Conservation (phyloP, 768 basidiomycete genomes). For the Phylloporus sp. region DNA sequence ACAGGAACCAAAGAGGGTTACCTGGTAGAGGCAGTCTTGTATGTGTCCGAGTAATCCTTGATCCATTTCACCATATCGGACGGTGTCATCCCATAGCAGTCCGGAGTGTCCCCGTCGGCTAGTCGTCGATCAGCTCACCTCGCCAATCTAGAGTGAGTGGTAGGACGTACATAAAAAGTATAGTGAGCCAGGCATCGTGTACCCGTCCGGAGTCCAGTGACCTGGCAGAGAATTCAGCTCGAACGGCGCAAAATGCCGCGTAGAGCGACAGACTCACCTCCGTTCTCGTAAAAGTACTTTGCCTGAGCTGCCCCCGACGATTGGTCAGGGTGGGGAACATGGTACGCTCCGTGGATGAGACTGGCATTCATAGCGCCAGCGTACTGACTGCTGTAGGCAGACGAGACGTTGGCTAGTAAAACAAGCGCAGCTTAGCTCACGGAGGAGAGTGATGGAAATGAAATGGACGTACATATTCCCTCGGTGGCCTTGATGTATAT, state of each 20-base stretch:
- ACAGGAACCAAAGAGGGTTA: no score
- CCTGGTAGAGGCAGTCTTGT: no score
- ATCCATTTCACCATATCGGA: no score
- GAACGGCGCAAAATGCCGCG: not conserved
- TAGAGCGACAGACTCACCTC: slow-evolving; percentile 34
- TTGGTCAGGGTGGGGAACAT: slow-evolving; percentile 51
- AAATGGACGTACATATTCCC: slow-evolving; percentile 40
- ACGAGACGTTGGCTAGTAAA: slow-evolving; percentile 17
- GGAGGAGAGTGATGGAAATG: not conserved
- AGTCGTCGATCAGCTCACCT: no score
- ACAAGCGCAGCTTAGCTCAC: not conserved
- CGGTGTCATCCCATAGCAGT: no score
- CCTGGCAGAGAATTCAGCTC: slow-evolving; percentile 29
- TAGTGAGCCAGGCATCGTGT: no score
- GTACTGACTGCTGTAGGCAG: slow-evolving; percentile 43
- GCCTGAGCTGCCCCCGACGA: slow-evolving; percentile 57
- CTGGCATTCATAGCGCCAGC: slow-evolving; percentile 49
- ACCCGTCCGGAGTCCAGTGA: slow-evolving; percentile 51
- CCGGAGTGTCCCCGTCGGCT: no score
- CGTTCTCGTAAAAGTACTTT: slow-evolving; percentile 51
- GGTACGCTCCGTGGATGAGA: slow-evolving; percentile 56
- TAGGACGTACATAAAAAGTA: no score
- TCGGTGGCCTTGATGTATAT: slow-evolving; percentile 68
- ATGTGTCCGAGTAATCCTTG: no score
- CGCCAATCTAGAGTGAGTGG: no score